A percentile compares a stretch with the other conserved stretches of the same genome.
Evolutionary conservation across 2,329 filamentous ascomycete species (phyloP).

Genomic region (Botrytis deweyae): DNA sequence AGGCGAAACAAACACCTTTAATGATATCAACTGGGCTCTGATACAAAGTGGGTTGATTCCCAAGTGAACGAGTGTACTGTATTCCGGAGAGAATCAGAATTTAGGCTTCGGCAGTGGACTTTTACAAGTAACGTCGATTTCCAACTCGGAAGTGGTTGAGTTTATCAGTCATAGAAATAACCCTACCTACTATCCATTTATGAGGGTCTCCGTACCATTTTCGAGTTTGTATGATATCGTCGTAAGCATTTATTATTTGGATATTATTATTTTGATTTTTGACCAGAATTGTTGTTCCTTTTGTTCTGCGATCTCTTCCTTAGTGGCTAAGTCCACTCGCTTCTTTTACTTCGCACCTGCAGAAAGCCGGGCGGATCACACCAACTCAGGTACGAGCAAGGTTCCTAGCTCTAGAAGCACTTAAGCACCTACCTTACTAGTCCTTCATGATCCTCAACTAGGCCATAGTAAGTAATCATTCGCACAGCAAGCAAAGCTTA

Average conservation of each 20-base stretch:
- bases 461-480: not conserved
- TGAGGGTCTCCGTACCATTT: not conserved
- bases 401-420: conserved; percentile 20
- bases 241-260: not conserved
- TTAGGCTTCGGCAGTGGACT: not conserved
- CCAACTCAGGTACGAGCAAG: conserved; percentile 32
- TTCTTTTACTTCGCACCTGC: conserved; percentile 20
- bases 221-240: not conserved
- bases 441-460: not conserved
- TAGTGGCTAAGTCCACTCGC: conserved; percentile 9
- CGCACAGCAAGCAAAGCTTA: conserved; percentile 4
- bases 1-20: not conserved
- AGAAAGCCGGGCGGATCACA: conserved; percentile 26
- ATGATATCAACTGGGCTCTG: not conserved
- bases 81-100: not conserved
- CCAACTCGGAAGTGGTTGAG: not conserved
- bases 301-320: conserved; percentile 13
- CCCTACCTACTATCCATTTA: not conserved
- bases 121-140: not conserved
- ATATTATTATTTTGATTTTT: not conserved
- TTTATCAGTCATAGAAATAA: not conserved
- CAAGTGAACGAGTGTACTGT: not conserved
- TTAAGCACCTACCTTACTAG: not conserved
- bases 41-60: conserved; percentile 14
- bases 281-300: conserved; percentile 18